Evolutionary conservation across 441 rosid species (phyloP), one percentile per base, ranked within the genome.

Genomic region (Pelargonium cotyledonis): DNA sequence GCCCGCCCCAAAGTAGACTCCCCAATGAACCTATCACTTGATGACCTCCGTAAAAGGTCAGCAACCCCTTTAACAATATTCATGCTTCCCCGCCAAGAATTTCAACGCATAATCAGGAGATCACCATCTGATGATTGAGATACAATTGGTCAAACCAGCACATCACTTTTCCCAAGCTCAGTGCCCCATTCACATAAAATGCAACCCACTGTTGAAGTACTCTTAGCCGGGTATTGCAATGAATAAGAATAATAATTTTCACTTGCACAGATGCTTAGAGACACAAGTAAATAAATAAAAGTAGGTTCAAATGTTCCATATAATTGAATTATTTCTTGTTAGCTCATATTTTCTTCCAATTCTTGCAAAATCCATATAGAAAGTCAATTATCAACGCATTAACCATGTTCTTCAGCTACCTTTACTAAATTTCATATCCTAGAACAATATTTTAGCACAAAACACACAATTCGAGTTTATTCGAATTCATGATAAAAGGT

Each of bases 21-120:
- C 61, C 76, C 85, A 67, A 76, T 18, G 60, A 53, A 53, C 60
- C 60, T 53, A 1, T 53, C 73, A 70, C 83, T 68, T 64, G 91
- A 82, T 21, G 88, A 74, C 82, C 91, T 79, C 63, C 95, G 89
- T 61, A 89, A 85, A 70, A 89, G 89, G 79, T 86, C 91, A 23
- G 95, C 91, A 68, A 89, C 91, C 51, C 95, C 91, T 80, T 85
- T 89, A 31, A 89, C 95, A 29, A 89, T 85, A 79, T 89, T 89
- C 95, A 89, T 89, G 75, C 75, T 80, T 73, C 60, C 72, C 69
- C 68, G 58, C 77, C 10, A 68, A 70, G 47, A 65, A 1, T 63
- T 71, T 68, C 69, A 58, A 64, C 35, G 66, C 73, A 67, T 61
- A 66, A 70, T 65, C 71, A 72, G 29, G 51, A 68, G 72, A 65